Conservation (phyloP, 116 monocot genomes). For the Cymodocea nodosa region DNA sequence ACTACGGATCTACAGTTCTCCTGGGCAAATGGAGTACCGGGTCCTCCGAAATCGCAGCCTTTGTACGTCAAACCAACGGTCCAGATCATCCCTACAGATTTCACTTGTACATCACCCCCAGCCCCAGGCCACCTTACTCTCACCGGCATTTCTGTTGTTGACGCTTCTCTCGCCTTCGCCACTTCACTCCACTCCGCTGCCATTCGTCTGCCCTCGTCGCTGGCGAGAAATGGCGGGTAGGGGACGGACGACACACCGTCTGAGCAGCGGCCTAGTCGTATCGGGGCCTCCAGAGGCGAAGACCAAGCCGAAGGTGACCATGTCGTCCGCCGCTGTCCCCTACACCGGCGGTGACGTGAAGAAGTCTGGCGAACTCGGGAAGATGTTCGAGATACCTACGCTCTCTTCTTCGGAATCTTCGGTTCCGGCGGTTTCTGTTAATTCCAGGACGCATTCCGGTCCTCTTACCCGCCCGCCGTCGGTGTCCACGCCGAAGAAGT, state of each 20-base stretch:
- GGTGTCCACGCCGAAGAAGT: conserved; percentile 5
- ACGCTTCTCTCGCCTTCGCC: background rate
- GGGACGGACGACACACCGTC: conserved; percentile 24
- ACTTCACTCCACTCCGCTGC: background rate
- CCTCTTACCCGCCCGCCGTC: conserved; percentile 9
- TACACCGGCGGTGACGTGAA: conserved; percentile 61
- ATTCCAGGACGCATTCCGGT: conserved; percentile 1
- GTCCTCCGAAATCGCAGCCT: no score
- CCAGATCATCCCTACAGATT: no score
- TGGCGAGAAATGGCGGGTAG: conserved; percentile 3
- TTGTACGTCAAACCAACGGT: no score
- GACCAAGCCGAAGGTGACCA: conserved; percentile 25
- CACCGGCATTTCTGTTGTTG: background rate
- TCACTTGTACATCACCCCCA: no score
- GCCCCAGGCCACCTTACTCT: no score
- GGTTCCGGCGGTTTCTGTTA: background rate
- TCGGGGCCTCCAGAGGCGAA: conserved; percentile 43
- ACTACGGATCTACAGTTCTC: no score
- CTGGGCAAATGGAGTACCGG: no score
- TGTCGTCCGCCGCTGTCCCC: conserved; percentile 33
- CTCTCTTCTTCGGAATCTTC: conserved; percentile 5
- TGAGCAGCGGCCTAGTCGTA: conserved; percentile 48
- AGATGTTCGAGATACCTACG: conserved; percentile 59
- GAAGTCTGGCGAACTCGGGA: conserved; percentile 69
- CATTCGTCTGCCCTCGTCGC: background rate